A percentile compares a stretch with the other conserved stretches of the same genome.
Conservation (phyloP, 768 basidiomycete genomes). For the Cystofilobasidium macerans region DNA sequence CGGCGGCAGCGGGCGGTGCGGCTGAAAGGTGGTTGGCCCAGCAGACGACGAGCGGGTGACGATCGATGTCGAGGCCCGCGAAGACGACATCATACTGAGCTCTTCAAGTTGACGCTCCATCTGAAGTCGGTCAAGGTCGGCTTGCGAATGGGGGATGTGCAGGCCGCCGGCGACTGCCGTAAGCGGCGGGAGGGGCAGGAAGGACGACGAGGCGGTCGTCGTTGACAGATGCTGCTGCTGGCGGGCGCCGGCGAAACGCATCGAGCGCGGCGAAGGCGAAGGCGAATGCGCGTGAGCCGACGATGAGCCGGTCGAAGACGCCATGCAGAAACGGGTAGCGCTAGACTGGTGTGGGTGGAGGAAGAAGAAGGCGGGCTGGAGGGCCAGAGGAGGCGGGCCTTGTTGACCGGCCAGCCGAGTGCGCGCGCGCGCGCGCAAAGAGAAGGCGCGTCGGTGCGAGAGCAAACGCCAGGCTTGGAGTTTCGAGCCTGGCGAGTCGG, state of each 20-base stretch:
- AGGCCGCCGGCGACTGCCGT: neutral
- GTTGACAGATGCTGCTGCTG: neutral
- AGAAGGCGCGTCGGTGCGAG: too few species aligned
- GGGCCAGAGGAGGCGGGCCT: too few species aligned
- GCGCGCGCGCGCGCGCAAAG: too few species aligned
- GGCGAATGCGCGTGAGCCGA: conserved; percentile 18
- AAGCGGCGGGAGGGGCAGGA: neutral
- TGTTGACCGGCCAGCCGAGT: too few species aligned
- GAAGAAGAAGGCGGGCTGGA: neutral
- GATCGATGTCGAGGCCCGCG: conserved; percentile 17
- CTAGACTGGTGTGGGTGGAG: neutral
- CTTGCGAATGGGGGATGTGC: conserved; percentile 24
- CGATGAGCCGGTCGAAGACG: conserved; percentile 21
- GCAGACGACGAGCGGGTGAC: conserved; percentile 1
- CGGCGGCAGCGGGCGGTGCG: neutral
- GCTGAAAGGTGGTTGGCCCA: too few species aligned
- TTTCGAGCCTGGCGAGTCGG: too few species aligned
- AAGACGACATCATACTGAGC: conserved; percentile 23
- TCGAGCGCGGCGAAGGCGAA: conserved; percentile 24
- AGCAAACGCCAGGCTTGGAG: too few species aligned
- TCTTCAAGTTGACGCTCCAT: conserved; percentile 19
- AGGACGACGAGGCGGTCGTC: neutral
- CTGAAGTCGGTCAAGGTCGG: conserved; percentile 19
- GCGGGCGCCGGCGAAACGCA: conserved; percentile 15
- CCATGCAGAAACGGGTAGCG: neutral